Evolutionary conservation across 2,329 filamentous ascomycete species (phyloP), one percentile per base, ranked within the genome.

Genomic region (Clonostachys byssicola): DNA sequence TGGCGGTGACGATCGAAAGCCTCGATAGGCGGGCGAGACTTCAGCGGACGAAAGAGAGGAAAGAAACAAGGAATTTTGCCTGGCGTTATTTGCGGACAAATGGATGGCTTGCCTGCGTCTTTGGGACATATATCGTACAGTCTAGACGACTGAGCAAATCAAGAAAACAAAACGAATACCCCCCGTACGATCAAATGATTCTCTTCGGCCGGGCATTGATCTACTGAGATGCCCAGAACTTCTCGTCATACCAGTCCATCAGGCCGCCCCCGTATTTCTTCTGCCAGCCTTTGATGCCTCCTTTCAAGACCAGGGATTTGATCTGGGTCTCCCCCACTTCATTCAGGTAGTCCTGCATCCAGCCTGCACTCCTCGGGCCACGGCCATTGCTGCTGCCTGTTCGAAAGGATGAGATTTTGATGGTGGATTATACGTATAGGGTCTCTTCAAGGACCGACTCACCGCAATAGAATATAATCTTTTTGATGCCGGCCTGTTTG

Each of bases 251-350:
- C 40, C 63, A 75, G 34, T 76, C 70, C 67, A 81, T 74, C 52
- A 60, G 62, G 18, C 66, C 55, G 0, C 70, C 63, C 3, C 42
- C 47, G 57, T 71, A 81, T 1, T 68, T 72, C 0, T 51, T 61
- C 6, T 60, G 74, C 78, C 78, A 83, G 5, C 76, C 77, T 43
- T 75, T 77, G 54, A 82, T 75, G 0, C 78, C 79, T 0, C 71
- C 78, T 10, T 60, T 54, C 5, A 82, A 61, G 3, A 77, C 67
- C 34, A 78, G 46, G 50, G 77, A 81, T 51, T 73, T 50, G 56
- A 80, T 71, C 0, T 60, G 54, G 0, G 43, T 53, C 48, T 77
- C 70, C 1, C 58, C 56, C 35, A 68, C 56, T 2, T 72, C 63
- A 4, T 60, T 56, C 33, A 82, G 59, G 48, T 78, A 66, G 56